Base-by-base conservation (phyloP, 1,284 basidiomycete genomes). In the Ustilago curta region DNA sequence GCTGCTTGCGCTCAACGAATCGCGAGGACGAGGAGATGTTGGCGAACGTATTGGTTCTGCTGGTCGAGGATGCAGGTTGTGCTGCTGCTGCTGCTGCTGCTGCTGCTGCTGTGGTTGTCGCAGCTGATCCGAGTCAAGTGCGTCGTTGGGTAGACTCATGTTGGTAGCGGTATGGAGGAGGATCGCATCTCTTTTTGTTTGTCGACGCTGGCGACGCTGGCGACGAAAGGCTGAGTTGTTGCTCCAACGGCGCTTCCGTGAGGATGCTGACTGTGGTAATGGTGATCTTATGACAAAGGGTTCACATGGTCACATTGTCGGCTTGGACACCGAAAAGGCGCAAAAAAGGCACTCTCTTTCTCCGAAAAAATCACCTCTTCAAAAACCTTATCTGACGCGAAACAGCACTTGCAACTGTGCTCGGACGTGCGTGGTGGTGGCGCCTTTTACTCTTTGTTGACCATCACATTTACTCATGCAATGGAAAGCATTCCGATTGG, bases 1-100 rank as follows among this genome's bases (percentile, higher is more conserved):
- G 43, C 74, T 76, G 66, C 61, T 65, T 40, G 61, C 61, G 52
- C 69, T 66, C 53, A 57, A 40, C 12, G 64, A 68, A 27, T 71
- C 64, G n/a, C 69, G 43, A 21, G 51, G 19, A 1, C 65, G 50
- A 31, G 67, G 59, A 5, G 59, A 67, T 7, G 64, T 63, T 8
- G 72, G 64, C 3, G 64, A 58, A 25, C 50, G 59, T 14, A 55
- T 37, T 32, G 66, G 49, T 0, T 75, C 67, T 27, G 31, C 12
- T 9, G 42, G 19, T 31, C 67, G 72, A 32, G 50, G 59, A 8
- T 67, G 67, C 7, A 70, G 42, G 6, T 23, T 55, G 18, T 40
- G 39, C 19, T 59, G n/a, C n/a, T n/a, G n/a, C n/a, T n/a, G n/a
- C n/a, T n/a, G n/a, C n/a, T n/a, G n/a, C n/a, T n/a, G n/a, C n/a